phyloP scores from a whole-genome alignment of 1,284 basidiomycete species.

The Leccinum laetum region DNA sequence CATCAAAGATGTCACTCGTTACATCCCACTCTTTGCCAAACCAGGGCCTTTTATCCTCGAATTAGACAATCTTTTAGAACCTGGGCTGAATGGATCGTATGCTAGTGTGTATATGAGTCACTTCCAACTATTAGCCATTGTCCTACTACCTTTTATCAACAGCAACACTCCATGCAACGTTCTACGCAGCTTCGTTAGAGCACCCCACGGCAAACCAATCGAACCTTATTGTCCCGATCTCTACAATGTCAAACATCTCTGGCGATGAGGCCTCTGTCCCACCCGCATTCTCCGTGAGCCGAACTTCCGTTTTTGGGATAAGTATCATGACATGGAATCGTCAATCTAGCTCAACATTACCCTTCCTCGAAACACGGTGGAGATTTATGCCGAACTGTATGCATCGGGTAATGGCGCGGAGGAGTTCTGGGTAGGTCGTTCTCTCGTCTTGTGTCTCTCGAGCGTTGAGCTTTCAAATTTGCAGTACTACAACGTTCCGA shows the following conservation, averaged over 20 bases:
- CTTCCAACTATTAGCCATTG: background rate
- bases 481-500: background rate
- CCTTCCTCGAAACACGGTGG: slow-evolving; percentile 64
- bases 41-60: slow-evolving; percentile 70
- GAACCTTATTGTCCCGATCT: slow-evolving; percentile 67
- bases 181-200: slow-evolving; percentile 56
- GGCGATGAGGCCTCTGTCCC: slow-evolving; percentile 74
- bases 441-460: slow-evolving; percentile 4
- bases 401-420: slow-evolving; percentile 75
- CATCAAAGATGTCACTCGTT: slow-evolving; percentile 74
- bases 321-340: background rate
- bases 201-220: slow-evolving; percentile 61
- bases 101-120: slow-evolving; percentile 46
- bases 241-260: slow-evolving; percentile 58
- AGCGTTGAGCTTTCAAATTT: background rate
- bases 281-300: slow-evolving; percentile 63
- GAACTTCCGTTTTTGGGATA: background rate
- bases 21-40: slow-evolving; percentile 66
- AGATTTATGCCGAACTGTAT: slow-evolving; percentile 70
- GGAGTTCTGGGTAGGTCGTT: slow-evolving; percentile 68
- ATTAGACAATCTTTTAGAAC: slow-evolving; percentile 65
- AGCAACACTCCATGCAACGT: slow-evolving; percentile 72
- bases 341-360: slow-evolving; percentile 59
- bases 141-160: slow-evolving; percentile 3
- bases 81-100: slow-evolving; percentile 63